Evolutionary conservation across 345 rosid genomes (phyloP), one percentile per base, ranked within the genome.

Genomic region (Ceriops zippeliana): DNA sequence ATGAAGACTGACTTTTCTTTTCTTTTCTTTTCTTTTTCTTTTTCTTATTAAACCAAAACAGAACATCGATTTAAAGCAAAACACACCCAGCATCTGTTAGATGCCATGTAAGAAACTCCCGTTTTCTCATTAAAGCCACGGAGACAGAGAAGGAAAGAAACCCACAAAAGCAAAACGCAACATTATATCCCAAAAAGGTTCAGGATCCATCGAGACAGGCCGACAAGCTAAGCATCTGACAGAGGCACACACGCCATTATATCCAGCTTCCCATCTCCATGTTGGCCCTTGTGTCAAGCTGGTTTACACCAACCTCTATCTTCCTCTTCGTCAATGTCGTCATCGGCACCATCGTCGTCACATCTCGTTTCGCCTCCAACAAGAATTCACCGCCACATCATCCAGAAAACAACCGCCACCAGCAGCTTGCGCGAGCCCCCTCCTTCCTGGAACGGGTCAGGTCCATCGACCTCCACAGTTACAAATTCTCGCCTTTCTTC

Each of bases 261-360:
- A 52, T 1, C 32, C 22, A 30, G 24, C 60, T 17, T 13, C 63
- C 63, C 0, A 20, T 27, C 1, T 54, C 80, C 3, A 11, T 57
- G 13, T 71, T 58, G 73, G 65, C n/a, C 24, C 74, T 69, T 56
- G n/a, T 75, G 16, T 73, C 81, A 46, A 70, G 74, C 77, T 86
- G 84, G 83, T 49, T 83, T 61, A 80, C 89, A 2, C 87, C 90
- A 32, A 66, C 86, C 47, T 73, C 85, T 15, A 89, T 90, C 37
- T 88, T 90, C 75, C 71, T 90, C 70, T 54, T 88, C 24, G 71
- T 90, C 70, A 90, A 90, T 67, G 75, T 90, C 52, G 69, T 84
- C 71, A 86, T 90, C 64, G 92, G 83, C 63, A 84, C 89, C 70
- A 82, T 88, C 68, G 68, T 65, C 22, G 49, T 90, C 67, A 76